Evolutionary conservation across 345 rosid genomes (phyloP), one percentile per base, ranked within the genome.

Genomic region (Heritiera fomes): DNA sequence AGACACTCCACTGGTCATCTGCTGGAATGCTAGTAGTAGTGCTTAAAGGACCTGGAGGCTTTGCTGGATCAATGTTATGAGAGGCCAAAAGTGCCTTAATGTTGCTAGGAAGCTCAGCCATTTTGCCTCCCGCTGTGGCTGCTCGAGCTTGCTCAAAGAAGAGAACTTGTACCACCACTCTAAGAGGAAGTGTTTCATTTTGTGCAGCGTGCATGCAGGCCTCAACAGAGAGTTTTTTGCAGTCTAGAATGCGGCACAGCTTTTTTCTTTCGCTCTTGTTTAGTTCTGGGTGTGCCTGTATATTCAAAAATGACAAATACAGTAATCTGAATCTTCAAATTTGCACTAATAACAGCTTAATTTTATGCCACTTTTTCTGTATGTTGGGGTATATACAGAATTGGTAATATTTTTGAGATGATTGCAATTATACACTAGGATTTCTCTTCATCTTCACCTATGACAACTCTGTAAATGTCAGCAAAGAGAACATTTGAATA

Each of bases 151-250:
- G 99, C 87, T 95, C 99, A 47, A 90, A 91, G 85, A 95, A 95
- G 59, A 95, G 92, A 84, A 93, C 99, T 86, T 95, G 98, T 4
- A 95, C 98, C 56, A 95, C 99, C 3, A 93, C 98, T 79, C 99
- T 86, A 8, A 95, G 73, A 0, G 99, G 99, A 59, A 95, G 94
- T 69, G 87, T 77, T 86, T 95, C 99, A 62, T 95, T 95, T 68
- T 91, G 98, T 0, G 99, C 98, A 0, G 99, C 99, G 70, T 93
- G 99, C 98, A 93, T 92, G 84, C 99, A 95, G 41, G 97, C 98
- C 78, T 95, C 97, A 84, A 92, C 87, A 6, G 99, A 91, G 1
- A 95, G 92, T 79, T 92, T 95, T 87, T 90, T 95, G 92, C 99
- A 95, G 91, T 95, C 89, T 43, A 95, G 86, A 14, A 89, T 84